Conservation (phyloP, 2,329 filamentous ascomycete species). For the Xylaria sp. region DNA sequence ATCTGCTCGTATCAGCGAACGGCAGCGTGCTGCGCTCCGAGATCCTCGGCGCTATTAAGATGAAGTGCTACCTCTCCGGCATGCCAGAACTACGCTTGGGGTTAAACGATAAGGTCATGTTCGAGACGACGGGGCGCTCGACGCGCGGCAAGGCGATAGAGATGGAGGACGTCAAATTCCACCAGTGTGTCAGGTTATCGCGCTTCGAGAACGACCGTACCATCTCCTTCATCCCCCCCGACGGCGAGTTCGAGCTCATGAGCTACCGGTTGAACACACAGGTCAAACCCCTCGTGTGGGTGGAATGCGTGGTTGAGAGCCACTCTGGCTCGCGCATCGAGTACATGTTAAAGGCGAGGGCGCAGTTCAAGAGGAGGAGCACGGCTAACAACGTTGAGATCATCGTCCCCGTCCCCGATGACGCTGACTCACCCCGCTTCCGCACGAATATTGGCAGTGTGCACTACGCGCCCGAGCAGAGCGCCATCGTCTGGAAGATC, state of each 20-base stretch:
- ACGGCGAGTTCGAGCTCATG: conserved; percentile 99
- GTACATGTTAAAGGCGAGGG: conserved; percentile 98
- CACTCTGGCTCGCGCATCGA: conserved; percentile 95
- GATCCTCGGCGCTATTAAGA: conserved; percentile 96
- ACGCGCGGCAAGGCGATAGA: conserved; percentile 96
- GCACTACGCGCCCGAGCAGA: conserved; percentile 96
- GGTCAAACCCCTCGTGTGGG: conserved; percentile 98
- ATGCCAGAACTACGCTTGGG: conserved; percentile 96
- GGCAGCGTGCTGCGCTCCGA: conserved; percentile 96
- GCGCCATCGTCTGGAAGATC: conserved; percentile 99
- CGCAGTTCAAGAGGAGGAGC: conserved; percentile 96
- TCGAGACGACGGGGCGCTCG: conserved; percentile 92
- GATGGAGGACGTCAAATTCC: conserved; percentile 99
- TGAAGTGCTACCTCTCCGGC: conserved; percentile 98
- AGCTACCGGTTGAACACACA: conserved; percentile 98
- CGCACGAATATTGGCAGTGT: conserved; percentile 96
- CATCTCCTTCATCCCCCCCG: conserved; percentile 97
- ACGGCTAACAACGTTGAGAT: conserved; percentile 99
- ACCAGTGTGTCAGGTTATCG: conserved; percentile 94
- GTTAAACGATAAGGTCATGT: conserved; percentile 99
- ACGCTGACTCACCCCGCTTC: conserved; percentile 95
- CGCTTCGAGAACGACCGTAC: conserved; percentile 98
- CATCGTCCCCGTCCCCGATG: conserved; percentile 93
- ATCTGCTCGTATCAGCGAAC: conserved; percentile 90
- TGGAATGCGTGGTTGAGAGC: conserved; percentile 95